phyloP scores from a whole-genome alignment of 1,139 yeast species.

The Zygoascus hellenicus region DNA sequence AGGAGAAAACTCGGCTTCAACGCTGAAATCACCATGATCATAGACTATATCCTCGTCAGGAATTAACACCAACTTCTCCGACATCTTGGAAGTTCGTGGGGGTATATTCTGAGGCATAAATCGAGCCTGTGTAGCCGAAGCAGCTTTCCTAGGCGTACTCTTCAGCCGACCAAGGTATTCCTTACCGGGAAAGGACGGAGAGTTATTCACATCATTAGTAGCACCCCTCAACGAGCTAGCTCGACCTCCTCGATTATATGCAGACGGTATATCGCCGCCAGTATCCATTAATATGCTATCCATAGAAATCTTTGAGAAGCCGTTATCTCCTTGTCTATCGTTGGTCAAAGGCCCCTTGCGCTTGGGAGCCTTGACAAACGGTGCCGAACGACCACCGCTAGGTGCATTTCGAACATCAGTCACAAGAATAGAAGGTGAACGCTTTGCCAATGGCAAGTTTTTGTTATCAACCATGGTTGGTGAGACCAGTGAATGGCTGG shows the following conservation, averaged over 20 bases:
- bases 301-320: slow-evolving; percentile 26
- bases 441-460: slow-evolving; percentile 43
- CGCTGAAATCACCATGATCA: slow-evolving; percentile 11
- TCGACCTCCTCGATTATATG: slow-evolving; percentile 42
- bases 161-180: background rate
- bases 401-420: slow-evolving; percentile 72
- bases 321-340: slow-evolving; percentile 6
- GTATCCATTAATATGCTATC: slow-evolving; percentile 52
- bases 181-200: background rate
- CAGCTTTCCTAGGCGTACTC: slow-evolving; percentile 3
- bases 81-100: slow-evolving; percentile 77
- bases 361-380: slow-evolving; percentile 47
- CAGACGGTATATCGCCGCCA: slow-evolving; percentile 76
- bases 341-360: slow-evolving; percentile 2
- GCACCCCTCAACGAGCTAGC: background rate
- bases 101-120: slow-evolving; percentile 60
- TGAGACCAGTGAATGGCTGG: too few species aligned
- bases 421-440: slow-evolving; percentile 90
- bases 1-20: slow-evolving; percentile 25
- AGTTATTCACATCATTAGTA: background rate
- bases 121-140: slow-evolving; percentile 10
- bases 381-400: slow-evolving; percentile 62
- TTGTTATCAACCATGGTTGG: slow-evolving; percentile 4
- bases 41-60: slow-evolving; percentile 54
- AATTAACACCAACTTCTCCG: slow-evolving; percentile 78